Evolutionary conservation across 306 rosid species (phyloP), one percentile per base, ranked within the genome.

Genomic region (Quercus glauca): DNA sequence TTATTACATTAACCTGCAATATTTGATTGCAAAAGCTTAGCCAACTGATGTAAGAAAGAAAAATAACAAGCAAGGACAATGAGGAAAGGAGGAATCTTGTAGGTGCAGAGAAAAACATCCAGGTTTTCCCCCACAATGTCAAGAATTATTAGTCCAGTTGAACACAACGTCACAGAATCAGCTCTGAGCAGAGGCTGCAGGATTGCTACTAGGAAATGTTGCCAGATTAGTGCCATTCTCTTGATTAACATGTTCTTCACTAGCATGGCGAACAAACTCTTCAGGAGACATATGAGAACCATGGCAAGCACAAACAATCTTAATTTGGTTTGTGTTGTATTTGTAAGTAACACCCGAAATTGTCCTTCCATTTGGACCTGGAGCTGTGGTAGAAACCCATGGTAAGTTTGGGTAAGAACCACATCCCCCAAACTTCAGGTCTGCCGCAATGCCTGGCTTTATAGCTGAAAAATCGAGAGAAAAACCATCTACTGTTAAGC

Each of bases 221-320:
- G 88, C 88, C 80, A 83, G 83, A 67, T 81, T 90, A 51, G 83
- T 70, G 73, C 79, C 81, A 0, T 85, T 89, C 55, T 94, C 97
- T 2, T 86, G 81, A 61, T 79, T 82, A 70, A 83, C 58, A 61
- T 79, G 86, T 49, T 86, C 97, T 81, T 89, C 90, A 5, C 86
- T 87, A 13, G 99, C 97, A 71, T 93, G 99, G 68, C 88, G 87
- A 81, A 93, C 87, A 78, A 95, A 95, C 80, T 93, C 99, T 19
- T 96, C 99, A 0, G 93, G 89, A 41, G 94, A 89, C 99, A 96
- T 83, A 86, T 93, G 98, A 69, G 87, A 78, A 21, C 98, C 78
- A 76, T 96, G 99, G 85, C 99, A 96, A 74, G 98, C 99, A 80
- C 99, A 96, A 20, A 96, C 94, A 45, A 96, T 93, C 69, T 82